phyloP scores from a whole-genome alignment of 352 stramenopile genomes.

The Blastocystis sp. region DNA sequence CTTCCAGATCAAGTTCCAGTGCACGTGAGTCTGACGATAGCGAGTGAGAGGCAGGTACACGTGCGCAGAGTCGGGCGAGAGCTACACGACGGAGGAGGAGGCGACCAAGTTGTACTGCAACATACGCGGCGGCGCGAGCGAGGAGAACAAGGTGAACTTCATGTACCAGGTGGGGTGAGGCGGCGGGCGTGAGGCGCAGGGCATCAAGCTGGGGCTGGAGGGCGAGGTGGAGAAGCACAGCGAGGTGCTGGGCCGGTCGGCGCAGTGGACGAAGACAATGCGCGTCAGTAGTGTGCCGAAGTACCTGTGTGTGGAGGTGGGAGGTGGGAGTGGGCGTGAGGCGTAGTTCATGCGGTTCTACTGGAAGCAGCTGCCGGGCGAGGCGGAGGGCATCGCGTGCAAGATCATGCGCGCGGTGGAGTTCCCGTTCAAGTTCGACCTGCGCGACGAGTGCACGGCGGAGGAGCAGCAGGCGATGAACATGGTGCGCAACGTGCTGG shows the following conservation, averaged over 20 bases:
- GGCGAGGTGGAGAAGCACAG: slow-evolving; percentile 93
- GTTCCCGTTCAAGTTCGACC: slow-evolving; percentile 88
- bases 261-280: slow-evolving; percentile 90
- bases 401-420: slow-evolving; percentile 96
- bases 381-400: slow-evolving; percentile 92
- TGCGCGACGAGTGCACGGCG: slow-evolving; percentile 93
- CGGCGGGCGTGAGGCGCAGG: slow-evolving; percentile 73
- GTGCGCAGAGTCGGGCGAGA: slow-evolving; percentile 77
- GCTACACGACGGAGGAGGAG: slow-evolving; percentile 85
- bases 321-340: neutral
- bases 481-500: slow-evolving; percentile 73
- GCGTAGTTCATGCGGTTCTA: slow-evolving; percentile 91
- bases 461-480: slow-evolving; percentile 90
- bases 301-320: slow-evolving; percentile 84
- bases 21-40: neutral
- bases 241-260: slow-evolving; percentile 86
- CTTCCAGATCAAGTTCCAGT: slow-evolving; percentile 83
- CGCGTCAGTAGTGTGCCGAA: slow-evolving; percentile 90
- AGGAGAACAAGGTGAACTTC: slow-evolving; percentile 88
- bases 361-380: slow-evolving; percentile 93
- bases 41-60: neutral
- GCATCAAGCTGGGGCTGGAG: slow-evolving; percentile 90
- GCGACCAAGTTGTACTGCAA: slow-evolving; percentile 95
- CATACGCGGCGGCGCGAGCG: slow-evolving; percentile 82
- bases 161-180: slow-evolving; percentile 75